Percentiles rank a stretch among this genome's conserved stretches.
phyloP scores from a whole-genome alignment of 192 early-diverging fungal genomes.

The Backusella mclennaniae region DNA sequence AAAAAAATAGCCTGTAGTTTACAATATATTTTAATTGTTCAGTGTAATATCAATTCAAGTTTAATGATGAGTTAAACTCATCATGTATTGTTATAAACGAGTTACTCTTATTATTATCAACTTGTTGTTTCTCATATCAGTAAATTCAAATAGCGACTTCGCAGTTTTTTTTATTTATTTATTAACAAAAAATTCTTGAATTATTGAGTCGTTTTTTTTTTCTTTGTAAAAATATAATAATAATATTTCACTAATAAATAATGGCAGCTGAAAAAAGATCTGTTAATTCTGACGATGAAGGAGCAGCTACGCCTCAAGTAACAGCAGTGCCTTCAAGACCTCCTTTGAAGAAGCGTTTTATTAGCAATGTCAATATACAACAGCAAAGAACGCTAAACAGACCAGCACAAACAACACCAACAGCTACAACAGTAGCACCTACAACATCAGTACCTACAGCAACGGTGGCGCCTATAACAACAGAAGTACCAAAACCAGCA shows the following conservation, averaged over 20 bases:
- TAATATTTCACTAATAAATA: neutral
- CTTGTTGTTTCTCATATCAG: neutral
- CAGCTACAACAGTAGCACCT: neutral
- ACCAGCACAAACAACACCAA: neutral
- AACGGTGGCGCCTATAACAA: too few species aligned
- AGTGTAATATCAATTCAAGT: neutral
- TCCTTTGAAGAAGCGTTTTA: conserved; percentile 21
- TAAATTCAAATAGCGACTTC: neutral
- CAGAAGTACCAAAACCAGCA: too few species aligned
- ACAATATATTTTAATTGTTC: neutral
- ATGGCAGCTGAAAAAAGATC: conserved; percentile 8
- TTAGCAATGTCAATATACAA: conserved; percentile 11
- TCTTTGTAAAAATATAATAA: neutral
- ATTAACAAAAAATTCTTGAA: neutral
- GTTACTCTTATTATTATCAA: too few species aligned
- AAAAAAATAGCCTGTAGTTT: neutral
- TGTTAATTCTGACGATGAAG: conserved; percentile 6
- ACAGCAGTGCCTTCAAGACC: conserved; percentile 9
- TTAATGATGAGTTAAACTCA: neutral
- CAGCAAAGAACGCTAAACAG: neutral
- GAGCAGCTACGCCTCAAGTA: neutral
- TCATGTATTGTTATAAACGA: too few species aligned
- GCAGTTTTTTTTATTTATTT: neutral
- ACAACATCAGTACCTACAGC: neutral
- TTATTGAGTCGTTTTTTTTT: neutral